phyloP scores from a whole-genome alignment of 2,329 filamentous ascomycete genomes.

The Penicillium brasilianum region DNA sequence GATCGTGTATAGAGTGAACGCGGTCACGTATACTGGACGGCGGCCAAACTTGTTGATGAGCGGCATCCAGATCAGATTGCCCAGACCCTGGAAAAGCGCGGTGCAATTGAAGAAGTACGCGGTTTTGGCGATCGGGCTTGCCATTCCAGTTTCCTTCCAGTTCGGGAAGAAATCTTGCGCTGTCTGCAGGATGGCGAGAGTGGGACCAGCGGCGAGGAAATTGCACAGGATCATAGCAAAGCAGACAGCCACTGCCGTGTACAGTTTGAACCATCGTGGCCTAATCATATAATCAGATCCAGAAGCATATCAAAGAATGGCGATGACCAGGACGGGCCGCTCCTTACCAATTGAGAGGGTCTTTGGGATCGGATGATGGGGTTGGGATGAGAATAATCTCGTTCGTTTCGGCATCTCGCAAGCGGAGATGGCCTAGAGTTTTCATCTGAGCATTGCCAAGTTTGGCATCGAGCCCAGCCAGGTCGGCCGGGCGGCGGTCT shows the following conservation, averaged over 20 bases:
- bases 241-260: constrained; percentile 48
- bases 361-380: constrained; percentile 17
- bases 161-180: constrained; percentile 53
- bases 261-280: constrained; percentile 35
- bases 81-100: constrained; percentile 56
- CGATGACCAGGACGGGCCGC: background rate
- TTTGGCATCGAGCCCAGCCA: background rate
- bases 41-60: constrained; percentile 46
- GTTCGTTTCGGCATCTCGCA: constrained; percentile 18
- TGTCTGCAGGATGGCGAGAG: constrained; percentile 57
- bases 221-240: constrained; percentile 62
- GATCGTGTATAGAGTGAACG: constrained; percentile 36
- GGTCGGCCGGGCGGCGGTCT: background rate
- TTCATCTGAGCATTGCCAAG: constrained; percentile 7
- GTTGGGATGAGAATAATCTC: constrained; percentile 18
- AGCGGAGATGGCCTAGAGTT: constrained; percentile 19
- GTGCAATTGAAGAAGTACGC: constrained; percentile 63
- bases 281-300: background rate
- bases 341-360: constrained; percentile 19
- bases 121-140: constrained; percentile 35
- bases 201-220: constrained; percentile 62
- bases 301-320: background rate
- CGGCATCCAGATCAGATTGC: constrained; percentile 46
- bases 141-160: constrained; percentile 15
- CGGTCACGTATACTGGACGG: constrained; percentile 41